Base-by-base conservation (phyloP, 768 basidiomycete species). In the Leccinum obscurum region DNA sequence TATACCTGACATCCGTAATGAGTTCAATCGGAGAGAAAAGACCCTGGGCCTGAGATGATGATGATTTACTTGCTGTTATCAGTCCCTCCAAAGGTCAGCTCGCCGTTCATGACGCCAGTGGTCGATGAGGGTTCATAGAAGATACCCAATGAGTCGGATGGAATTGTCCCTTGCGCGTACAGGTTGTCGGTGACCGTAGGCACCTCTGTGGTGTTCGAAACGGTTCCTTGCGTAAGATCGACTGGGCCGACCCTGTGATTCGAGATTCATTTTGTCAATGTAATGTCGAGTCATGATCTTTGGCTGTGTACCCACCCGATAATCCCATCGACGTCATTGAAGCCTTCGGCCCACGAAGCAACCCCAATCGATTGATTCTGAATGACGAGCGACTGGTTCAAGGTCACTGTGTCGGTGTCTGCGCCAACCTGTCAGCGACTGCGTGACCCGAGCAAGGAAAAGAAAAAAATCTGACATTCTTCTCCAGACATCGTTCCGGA, bases 171-270 rank as follows among this genome's bases (percentile, higher is more conserved):
- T 67, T 84, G 78, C 10, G 70, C 44, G 69, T 76, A 81, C 15
- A 85, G 77, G 69, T 82, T 86, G 72, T 85, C 81, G 17, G 80
- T 83, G n/a, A 86, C 80, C 14, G 85, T 86, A 8, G 83, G 81
- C 28, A 84, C 50, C 8, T 71, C 37, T 39, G 37, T 39, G 7
- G 37, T 74, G 57, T 72, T 70, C 4, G 71, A 71, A 83, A 39
- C 80, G 20, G 80, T 83, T 66, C 70, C 73, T 55, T 65, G 32
- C 20, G 81, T 84, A 48, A 84, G 75, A 67, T 83, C 79, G 2
- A 77, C 78, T 24, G 84, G 83, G 17, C 84, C 84, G 32, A 83
- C 77, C 22, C 79, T 81, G 52, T 17, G 22, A n/a, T 55, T 15
- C 49, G 32, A 37, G 1, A 15, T 4, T 11, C 22, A 22, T 30